Evolutionary conservation across 2,329 filamentous ascomycete species (phyloP), one percentile per base, ranked within the genome.

Genomic region (Aspergillus proliferans): DNA sequence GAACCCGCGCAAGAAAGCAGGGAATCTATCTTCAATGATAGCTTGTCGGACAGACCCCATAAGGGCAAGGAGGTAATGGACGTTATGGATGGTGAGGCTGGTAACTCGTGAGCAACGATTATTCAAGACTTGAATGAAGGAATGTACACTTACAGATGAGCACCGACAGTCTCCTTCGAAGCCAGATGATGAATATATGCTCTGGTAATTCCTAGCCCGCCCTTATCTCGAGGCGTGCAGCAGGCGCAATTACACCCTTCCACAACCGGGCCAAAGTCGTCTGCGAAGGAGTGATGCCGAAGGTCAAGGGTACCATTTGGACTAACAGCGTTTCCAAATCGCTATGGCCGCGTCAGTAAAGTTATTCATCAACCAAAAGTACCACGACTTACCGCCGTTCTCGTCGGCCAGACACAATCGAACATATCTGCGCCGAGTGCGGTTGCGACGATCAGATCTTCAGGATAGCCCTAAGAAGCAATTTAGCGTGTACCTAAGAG

Each of bases 351-450:
- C 10, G 9, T 19, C 33, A 14, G 6, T n/a, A 6, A 34, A n/a
- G 12, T 2, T 14, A 4, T 33, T 6, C 8, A 21, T 28, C 9
- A 33, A 2, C 14, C 4, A 30, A 19, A 18, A 9, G 38, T 33
- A 30, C 15, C 46, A 33, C 28, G 12, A 64, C 77, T 65, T 71
- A 82, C 80, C 6, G 93, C 93, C 33, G 93, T 98, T 47, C 93
- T 80, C 4, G 93, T 97, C 1, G 93, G 94, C 93, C 93, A 98
- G 6, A 98, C 93, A 65, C 94, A 98, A 71, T 98, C 93, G 66
- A 98, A 98, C 93, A 98, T 98, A 71, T 98, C 93, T 44, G 93
- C 93, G 3, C 93, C 93, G 0, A 98, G 78, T 1, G 93, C 93
- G 3, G 96, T 85, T 47, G 89, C 94, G 36, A 98, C 91, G 2